Evolutionary conservation across 768 basidiomycete species (phyloP).

Genomic region (Leucogyrophana mollusca): DNA sequence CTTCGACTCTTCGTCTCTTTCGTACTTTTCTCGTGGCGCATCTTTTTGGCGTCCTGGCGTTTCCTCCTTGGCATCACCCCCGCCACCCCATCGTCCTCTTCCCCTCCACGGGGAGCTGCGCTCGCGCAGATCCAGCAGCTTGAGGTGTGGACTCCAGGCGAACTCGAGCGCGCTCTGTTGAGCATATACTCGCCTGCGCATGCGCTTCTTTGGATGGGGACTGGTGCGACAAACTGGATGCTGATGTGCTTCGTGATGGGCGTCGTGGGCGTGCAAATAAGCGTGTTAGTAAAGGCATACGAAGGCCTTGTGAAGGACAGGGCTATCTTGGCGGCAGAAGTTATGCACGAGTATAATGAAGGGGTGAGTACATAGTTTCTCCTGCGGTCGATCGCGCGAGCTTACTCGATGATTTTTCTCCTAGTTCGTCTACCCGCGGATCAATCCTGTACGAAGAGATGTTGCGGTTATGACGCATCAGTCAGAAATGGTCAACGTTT

Average conservation of each 20-base stretch:
- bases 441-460: slow-evolving; percentile 74
- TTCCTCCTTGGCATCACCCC: slow-evolving; percentile 66
- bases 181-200: slow-evolving; percentile 80
- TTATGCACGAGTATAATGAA: slow-evolving; percentile 82
- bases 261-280: slow-evolving; percentile 62
- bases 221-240: slow-evolving; percentile 74
- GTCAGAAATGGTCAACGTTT: slow-evolving; percentile 68
- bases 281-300: slow-evolving; percentile 39
- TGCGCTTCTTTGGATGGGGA: slow-evolving; percentile 69
- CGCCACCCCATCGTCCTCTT: slow-evolving; percentile 33
- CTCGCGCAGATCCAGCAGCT: slow-evolving; percentile 68
- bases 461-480: slow-evolving; percentile 86
- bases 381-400: neutral
- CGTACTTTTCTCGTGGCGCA: slow-evolving; percentile 43
- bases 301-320: slow-evolving; percentile 70
- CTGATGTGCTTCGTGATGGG: slow-evolving; percentile 68
- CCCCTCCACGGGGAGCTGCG: slow-evolving; percentile 34
- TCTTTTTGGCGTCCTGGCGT: slow-evolving; percentile 56
- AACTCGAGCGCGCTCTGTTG: slow-evolving; percentile 68
- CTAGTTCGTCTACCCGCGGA: slow-evolving; percentile 82
- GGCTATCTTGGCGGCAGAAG: slow-evolving; percentile 72
- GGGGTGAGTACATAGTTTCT: slow-evolving; percentile 45
- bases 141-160: slow-evolving; percentile 75
- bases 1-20: slow-evolving; percentile 30
- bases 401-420: neutral